These are phyloP conservation scores for Backusella macrospora DNA, from an alignment of 192 early-diverging fungal genomes.

Conservation along the genomic window DNA sequence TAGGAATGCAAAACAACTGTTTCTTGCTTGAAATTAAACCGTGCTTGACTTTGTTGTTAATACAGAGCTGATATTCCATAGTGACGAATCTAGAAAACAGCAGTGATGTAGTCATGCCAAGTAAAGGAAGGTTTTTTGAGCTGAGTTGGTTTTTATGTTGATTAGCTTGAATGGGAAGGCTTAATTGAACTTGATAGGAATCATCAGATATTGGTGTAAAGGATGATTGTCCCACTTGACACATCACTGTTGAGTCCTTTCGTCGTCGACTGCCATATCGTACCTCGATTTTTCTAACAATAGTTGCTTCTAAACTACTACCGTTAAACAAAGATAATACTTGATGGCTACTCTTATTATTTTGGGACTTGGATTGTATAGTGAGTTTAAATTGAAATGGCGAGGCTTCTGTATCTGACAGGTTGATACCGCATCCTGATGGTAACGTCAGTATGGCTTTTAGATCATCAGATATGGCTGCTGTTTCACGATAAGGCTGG, in stretches of 20 bases:
- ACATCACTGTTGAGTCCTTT: background rate
- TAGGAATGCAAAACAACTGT: slow-evolving; percentile 9
- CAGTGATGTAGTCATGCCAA: slow-evolving; percentile 13
- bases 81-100: slow-evolving; percentile 7
- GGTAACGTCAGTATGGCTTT: slow-evolving; percentile 4
- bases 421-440: background rate
- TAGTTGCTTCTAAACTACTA: background rate
- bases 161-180: background rate
- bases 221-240: background rate
- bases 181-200: background rate
- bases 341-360: too few relatives aligned
- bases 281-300: background rate
- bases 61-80: background rate
- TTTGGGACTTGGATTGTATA: background rate
- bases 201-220: background rate
- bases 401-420: background rate
- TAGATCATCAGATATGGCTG: background rate
- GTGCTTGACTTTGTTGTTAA: background rate
- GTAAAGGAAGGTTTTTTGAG: background rate
- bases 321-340: too few relatives aligned
- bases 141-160: background rate
- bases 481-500: background rate
- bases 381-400: background rate
- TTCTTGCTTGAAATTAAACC: background rate
- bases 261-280: background rate